Conservation (phyloP, 1,139 yeast species). For the Diutina neorugosa region DNA sequence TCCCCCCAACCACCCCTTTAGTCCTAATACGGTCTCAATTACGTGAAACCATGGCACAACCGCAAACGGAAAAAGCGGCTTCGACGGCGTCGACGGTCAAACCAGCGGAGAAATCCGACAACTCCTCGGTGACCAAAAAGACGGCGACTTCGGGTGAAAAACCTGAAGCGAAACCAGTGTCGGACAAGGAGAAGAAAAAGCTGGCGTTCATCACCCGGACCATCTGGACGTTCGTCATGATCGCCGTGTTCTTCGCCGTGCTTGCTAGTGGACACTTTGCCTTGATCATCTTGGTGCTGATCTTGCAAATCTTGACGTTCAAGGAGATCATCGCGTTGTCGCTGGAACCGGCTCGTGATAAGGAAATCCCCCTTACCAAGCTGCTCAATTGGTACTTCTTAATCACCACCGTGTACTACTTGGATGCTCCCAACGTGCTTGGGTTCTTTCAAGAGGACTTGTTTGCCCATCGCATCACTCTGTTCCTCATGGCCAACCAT, state of each 20-base stretch:
- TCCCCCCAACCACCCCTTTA: neutral
- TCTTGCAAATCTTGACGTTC: conserved; percentile 73
- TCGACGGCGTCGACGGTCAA: neutral
- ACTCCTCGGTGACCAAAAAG: neutral
- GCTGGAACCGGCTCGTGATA: conserved; percentile 71
- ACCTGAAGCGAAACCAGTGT: conserved; percentile 24
- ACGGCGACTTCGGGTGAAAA: neutral
- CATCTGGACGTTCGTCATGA: conserved; percentile 93
- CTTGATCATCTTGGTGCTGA: conserved; percentile 57
- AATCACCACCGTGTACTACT: conserved; percentile 71
- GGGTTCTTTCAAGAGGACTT: conserved; percentile 10
- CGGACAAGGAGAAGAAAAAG: conserved; percentile 67
- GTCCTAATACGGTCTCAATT: neutral
- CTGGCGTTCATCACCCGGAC: conserved; percentile 82
- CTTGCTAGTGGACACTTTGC: conserved; percentile 84
- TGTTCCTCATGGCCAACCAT: conserved; percentile 49
- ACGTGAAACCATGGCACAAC: neutral
- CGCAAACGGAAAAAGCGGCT: neutral
- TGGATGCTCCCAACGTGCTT: conserved; percentile 51
- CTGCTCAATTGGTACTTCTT: conserved; percentile 85
- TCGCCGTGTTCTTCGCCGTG: conserved; percentile 54
- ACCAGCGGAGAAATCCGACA: neutral
- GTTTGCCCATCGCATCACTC: neutral
- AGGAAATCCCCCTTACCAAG: conserved; percentile 70
- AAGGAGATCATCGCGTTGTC: conserved; percentile 87